Evolutionary conservation across 2,329 filamentous ascomycete species (phyloP), one percentile per base, ranked within the genome.

Genomic region (Hypoxylon sp.): DNA sequence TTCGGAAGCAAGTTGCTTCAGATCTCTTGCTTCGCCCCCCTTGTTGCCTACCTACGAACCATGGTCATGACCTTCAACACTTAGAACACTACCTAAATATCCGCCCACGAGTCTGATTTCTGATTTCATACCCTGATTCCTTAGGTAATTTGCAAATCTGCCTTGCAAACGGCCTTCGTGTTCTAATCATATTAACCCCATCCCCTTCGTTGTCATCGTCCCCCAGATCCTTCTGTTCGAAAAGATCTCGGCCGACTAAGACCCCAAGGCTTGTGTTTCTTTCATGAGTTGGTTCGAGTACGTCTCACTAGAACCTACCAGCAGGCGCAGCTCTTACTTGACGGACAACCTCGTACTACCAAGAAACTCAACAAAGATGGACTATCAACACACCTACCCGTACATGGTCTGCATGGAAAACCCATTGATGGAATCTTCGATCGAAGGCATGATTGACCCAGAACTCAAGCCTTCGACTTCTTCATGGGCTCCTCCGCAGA

Each of bases 371-470:
- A 26, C 46, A 50, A 62, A 62, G 20, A 70, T 70, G 68, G 57
- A 65, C n/a, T 71, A 57, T 54, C 65, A 60, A 44, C 68, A 51
- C 56, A 19, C 37, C n/a, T 68, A 53, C 17, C 19, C 41, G 28
- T 68, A 64, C 65, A 59, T 64, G 49, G 22, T 60, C 28, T 66
- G 66, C 44, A 24, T 58, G 47, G 69, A 63, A 2, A 58, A n/a
- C 13, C 22, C 60, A 28, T 44, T 47, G 3, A 65, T 70, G 32
- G 68, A 68, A 32, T 7, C 56, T 20, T 37, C 58, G 22, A 58
- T 59, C 10, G 64, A 68, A 17, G 56, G 50, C 39, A 43, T 65
- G 48, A 68, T 74, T 66, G 76, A 77, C 19, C 71, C 75, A 6
- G 60, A 49, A n/a, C 69, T 76, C 48, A 66, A 73, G 50, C 59